Evolutionary conservation across 495 filamentous ascomycete species (phyloP).

Genomic region (Penicillium flavigenum): DNA sequence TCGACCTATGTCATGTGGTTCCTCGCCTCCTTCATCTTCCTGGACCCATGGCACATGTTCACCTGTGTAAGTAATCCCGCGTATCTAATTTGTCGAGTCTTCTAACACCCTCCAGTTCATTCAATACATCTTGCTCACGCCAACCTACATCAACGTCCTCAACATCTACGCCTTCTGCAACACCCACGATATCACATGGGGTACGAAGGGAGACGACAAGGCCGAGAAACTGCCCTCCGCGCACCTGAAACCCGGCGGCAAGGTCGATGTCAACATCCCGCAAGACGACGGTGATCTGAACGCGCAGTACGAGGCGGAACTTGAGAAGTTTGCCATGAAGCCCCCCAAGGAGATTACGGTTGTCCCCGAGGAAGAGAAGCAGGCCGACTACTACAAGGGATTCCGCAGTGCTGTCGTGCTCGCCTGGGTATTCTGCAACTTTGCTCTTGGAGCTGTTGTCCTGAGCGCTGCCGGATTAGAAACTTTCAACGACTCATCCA

Average conservation of each 20-base stretch:
- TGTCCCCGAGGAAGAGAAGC: slow-evolving; percentile 67
- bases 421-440: slow-evolving; percentile 95
- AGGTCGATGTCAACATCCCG: slow-evolving; percentile 91
- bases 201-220: slow-evolving; percentile 93
- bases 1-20: slow-evolving; percentile 97
- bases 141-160: slow-evolving; percentile 93
- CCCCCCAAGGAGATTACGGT: slow-evolving; percentile 63
- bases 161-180: slow-evolving; percentile 99
- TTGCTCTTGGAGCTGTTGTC: slow-evolving; percentile 85
- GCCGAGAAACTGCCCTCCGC: slow-evolving; percentile 77
- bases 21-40: slow-evolving; percentile 86
- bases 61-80: slow-evolving; percentile 57
- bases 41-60: slow-evolving; percentile 99
- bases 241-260: slow-evolving; percentile 82
- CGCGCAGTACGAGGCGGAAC: slow-evolving; percentile 87
- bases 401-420: slow-evolving; percentile 90
- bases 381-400: slow-evolving; percentile 98
- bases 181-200: slow-evolving; percentile 96
- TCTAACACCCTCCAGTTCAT: slow-evolving; percentile 57
- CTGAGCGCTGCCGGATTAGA: slow-evolving; percentile 80
- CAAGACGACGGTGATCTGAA: slow-evolving; percentile 84
- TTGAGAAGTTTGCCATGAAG: slow-evolving; percentile 70
- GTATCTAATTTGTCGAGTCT: background rate
- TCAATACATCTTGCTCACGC: slow-evolving; percentile 94
- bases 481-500: slow-evolving; percentile 43